Conservation (phyloP, 768 basidiomycete genomes). For the Leccinum longicurvipes region DNA sequence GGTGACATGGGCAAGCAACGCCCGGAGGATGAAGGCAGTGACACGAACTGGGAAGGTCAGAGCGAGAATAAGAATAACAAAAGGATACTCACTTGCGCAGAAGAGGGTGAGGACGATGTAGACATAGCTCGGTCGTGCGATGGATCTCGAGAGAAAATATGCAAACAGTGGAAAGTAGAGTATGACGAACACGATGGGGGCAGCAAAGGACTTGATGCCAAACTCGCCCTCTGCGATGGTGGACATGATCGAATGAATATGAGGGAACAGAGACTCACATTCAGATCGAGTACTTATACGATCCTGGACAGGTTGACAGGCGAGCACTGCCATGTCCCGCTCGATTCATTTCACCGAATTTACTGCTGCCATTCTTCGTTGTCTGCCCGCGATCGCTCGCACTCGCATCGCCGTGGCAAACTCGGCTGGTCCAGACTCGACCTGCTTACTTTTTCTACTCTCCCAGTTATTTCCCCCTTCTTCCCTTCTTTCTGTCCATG, state of each 20-base stretch:
- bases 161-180: slow-evolving; percentile 21
- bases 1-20: slow-evolving; percentile 9
- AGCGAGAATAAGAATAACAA: fast-evolving
- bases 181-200: slow-evolving; percentile 26
- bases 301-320: too few species aligned
- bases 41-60: slow-evolving; percentile 11
- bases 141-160: slow-evolving; percentile 12
- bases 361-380: slow-evolving; percentile 35
- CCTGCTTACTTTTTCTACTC: slow-evolving; percentile 71
- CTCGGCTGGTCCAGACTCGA: slow-evolving; percentile 83
- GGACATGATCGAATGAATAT: too few species aligned
- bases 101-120: slow-evolving; percentile 25
- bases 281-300: neutral
- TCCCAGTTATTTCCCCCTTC: slow-evolving; percentile 39
- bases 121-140: slow-evolving; percentile 19
- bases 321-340: neutral
- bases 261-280: too few species aligned
- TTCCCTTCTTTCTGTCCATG: slow-evolving; percentile 50
- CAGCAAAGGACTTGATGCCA: slow-evolving; percentile 25
- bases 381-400: neutral
- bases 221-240: slow-evolving; percentile 1
- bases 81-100: slow-evolving; percentile 21
- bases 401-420: slow-evolving; percentile 54
- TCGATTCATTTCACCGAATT: slow-evolving; percentile 53
- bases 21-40: slow-evolving; percentile 17